Percentiles rank a stretch among this genome's conserved stretches.
phyloP scores from a whole-genome alignment of 805 yeast species.

The Candida tibetensis region DNA sequence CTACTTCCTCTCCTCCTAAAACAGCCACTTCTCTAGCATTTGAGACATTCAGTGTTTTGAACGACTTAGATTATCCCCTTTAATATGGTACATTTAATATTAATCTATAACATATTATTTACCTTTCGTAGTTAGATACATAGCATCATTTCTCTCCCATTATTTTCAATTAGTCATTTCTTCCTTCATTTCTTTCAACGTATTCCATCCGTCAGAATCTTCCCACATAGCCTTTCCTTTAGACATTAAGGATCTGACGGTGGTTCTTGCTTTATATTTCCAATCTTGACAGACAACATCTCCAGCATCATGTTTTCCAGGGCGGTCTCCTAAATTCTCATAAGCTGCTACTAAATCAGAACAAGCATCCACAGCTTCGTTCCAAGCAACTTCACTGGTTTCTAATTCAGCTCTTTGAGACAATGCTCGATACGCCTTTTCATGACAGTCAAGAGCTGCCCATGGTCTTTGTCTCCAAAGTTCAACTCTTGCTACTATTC shows the following conservation, averaged over 20 bases:
- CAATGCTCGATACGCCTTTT: slow-evolving; percentile 78
- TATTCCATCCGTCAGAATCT: slow-evolving; percentile 73
- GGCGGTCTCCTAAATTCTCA: slow-evolving; percentile 79
- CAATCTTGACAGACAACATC: slow-evolving; percentile 89
- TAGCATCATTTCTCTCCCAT: no score
- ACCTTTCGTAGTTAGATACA: no score
- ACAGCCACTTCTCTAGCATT: slow-evolving; percentile 22
- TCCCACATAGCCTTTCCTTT: slow-evolving; percentile 82
- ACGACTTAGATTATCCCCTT: slow-evolving; percentile 13
- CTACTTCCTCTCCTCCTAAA: background rate
- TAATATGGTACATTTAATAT: background rate
- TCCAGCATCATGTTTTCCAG: slow-evolving; percentile 76
- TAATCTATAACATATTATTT: no score
- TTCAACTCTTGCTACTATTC: slow-evolving; percentile 79
- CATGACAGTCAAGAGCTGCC: slow-evolving; percentile 81
- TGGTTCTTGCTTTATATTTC: slow-evolving; percentile 77
- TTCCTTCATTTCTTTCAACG: slow-evolving; percentile 51
- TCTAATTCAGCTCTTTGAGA: slow-evolving; percentile 63
- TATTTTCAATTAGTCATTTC: slow-evolving; percentile 22
- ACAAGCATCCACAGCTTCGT: slow-evolving; percentile 75
- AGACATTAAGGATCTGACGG: slow-evolving; percentile 71
- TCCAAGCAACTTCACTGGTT: slow-evolving; percentile 63
- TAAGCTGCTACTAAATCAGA: slow-evolving; percentile 80
- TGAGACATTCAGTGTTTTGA: slow-evolving; percentile 20
- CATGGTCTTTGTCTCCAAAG: slow-evolving; percentile 86